Evolutionary conservation across 768 basidiomycete species (phyloP).

Genomic region (Leccinellum rugosiceps): DNA sequence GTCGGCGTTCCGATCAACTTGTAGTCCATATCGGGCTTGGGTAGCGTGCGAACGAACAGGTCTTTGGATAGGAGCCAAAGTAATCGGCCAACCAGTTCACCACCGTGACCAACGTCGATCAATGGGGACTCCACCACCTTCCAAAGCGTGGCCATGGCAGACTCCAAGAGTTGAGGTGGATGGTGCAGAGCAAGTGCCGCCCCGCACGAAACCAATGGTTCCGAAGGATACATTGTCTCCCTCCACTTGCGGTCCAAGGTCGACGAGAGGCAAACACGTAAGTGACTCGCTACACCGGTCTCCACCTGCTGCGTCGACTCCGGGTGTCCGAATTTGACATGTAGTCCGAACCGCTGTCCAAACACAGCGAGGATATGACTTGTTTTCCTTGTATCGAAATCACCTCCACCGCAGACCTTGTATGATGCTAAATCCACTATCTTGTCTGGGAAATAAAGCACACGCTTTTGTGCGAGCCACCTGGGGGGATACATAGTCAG

Average conservation of each 20-base stretch:
- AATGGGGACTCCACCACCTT: background rate
- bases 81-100: background rate
- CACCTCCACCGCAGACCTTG: background rate
- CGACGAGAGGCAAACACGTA: conserved; percentile 5
- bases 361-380: background rate
- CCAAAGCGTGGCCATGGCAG: background rate
- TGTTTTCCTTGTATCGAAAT: background rate
- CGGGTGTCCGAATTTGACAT: background rate
- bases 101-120: background rate
- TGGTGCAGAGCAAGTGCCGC: background rate
- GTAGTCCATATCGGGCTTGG: background rate
- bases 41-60: background rate
- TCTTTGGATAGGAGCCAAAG: conserved; percentile 4
- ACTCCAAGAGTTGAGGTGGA: background rate
- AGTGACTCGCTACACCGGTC: conserved; percentile 3
- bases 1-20: background rate
- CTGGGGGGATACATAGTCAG: background rate
- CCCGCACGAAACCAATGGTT: conserved; percentile 6
- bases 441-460: background rate
- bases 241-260: conserved; percentile 4
- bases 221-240: conserved; percentile 8
- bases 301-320: background rate
- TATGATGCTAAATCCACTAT: background rate
- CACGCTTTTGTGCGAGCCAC: background rate
- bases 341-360: background rate